Base-by-base conservation (phyloP, 257 asterid genomes). In the Coffea eugenioides region DNA sequence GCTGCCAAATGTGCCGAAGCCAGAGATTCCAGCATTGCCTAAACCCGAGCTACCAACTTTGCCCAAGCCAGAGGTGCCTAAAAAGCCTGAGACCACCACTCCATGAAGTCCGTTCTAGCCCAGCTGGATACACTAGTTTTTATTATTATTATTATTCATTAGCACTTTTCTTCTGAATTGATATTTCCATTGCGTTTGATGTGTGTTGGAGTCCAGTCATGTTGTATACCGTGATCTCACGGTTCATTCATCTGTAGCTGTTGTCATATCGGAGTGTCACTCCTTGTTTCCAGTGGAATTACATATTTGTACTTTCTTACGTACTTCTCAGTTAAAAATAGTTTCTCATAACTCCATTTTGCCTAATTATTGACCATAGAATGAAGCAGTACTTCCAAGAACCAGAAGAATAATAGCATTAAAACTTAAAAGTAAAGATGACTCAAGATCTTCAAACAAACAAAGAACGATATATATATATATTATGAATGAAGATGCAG, bases 21-120 rank as follows among this genome's bases (percentile, higher is more conserved):
- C 81, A 1, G 67, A 72, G 8, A 23, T 80, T 45, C 79, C 83
- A 0, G 41, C 66, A 4, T 0, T 84, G 41, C 84, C 78, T 31
- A 34, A 54, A 6, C 74, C 69, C 27, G 73, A 81, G 73, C 4
- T 45, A n/a, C 75, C 64, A 12, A 70, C 69, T 3, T 43, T 74
- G 8, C 85, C 85, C 9, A 66, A 78, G 36, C 79, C 83, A 1
- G 73, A 84, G 57, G 2, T 85, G 2, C 88, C 87, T 23, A 18
- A 48, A 85, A 85, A 85, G 18, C 82, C 82, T 13, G 82, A 81
- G 9, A 6, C 34, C 7, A 75, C 65, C 72, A 45, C 15, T 59
- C 69, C 80, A 16, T 56, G 79, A 76, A 81, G 74, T 81, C 56
- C 57, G 21, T 46, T 54, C 20, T 25, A 46, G 41, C 54, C 25